A percentile compares a stretch with the other conserved stretches of the same genome.
Conservation (phyloP, 768 basidiomycete species). For the Xerocomellus chrysenteron region DNA sequence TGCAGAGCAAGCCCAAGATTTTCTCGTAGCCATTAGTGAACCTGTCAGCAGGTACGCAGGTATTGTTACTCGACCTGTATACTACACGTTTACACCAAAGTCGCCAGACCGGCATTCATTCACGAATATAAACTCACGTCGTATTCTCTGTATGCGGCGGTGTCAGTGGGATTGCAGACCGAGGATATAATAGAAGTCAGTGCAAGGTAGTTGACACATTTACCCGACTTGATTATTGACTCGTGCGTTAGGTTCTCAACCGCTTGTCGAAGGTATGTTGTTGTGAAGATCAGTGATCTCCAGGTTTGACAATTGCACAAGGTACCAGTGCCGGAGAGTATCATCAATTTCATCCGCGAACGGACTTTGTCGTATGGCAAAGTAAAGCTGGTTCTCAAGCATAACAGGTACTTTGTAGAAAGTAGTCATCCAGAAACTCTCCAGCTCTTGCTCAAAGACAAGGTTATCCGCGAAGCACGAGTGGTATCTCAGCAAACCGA, state of each 20-base stretch:
- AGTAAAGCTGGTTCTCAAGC: conserved; percentile 95
- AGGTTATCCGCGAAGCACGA: conserved; percentile 79
- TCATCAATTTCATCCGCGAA: conserved; percentile 84
- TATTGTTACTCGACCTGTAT: conserved; percentile 25
- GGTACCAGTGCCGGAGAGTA: conserved; percentile 90
- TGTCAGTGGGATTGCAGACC: conserved; percentile 96
- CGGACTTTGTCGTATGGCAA: conserved; percentile 97
- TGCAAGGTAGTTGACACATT: conserved; percentile 23
- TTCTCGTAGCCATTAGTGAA: conserved; percentile 96
- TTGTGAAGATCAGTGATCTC: conserved; percentile 1
- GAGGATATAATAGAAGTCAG: conserved; percentile 97
- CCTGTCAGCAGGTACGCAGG: conserved; percentile 91
- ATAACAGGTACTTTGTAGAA: conserved; percentile 97
- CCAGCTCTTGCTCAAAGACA: conserved; percentile 83
- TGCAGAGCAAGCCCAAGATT: conserved; percentile 97
- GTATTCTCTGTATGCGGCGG: conserved; percentile 97
- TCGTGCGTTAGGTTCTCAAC: conserved; percentile 61
- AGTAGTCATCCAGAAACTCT: conserved; percentile 93
- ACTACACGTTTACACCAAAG: conserved; percentile 18
- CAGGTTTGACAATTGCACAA: conserved; percentile 30
- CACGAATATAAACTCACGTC: conserved; percentile 99
- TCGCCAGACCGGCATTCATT: conserved; percentile 85
- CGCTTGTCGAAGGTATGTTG: conserved; percentile 64
- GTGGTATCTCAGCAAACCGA: conserved; percentile 68
- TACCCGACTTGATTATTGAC: conserved; percentile 35